Evolutionary conservation across 1,139 yeast genomes (phyloP).

Genomic region (Geotrichum siamense): DNA sequence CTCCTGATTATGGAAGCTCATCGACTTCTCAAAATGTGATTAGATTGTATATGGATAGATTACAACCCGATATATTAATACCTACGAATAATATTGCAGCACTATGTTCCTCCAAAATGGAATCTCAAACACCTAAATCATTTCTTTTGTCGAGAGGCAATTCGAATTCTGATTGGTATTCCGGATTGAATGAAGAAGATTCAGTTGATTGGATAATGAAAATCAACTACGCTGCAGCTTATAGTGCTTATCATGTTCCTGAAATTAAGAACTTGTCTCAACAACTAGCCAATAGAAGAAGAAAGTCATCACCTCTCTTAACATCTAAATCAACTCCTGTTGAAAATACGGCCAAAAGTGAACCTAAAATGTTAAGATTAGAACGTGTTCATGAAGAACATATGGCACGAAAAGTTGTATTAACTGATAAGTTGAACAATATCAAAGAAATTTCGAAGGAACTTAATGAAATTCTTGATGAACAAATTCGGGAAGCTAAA

Average conservation of each 20-base stretch:
- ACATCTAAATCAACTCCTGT: constrained; percentile 1
- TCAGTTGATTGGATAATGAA: constrained; percentile 49
- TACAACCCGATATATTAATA: constrained; percentile 34
- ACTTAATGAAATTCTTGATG: constrained; percentile 35
- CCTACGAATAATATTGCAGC: constrained; percentile 38
- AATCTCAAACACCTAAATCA: constrained; percentile 20
- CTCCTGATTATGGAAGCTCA: not conserved
- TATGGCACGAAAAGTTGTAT: constrained; percentile 18
- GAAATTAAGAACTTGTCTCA: constrained; percentile 1
- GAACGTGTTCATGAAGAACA: constrained; percentile 4
- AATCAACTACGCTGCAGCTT: constrained; percentile 50
- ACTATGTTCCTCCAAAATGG: constrained; percentile 11
- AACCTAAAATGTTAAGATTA: not conserved
- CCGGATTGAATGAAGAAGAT: constrained; percentile 35
- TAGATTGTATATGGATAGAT: constrained; percentile 36
- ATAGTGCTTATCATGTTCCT: constrained; percentile 33
- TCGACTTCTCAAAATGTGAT: not conserved
- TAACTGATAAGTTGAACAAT: constrained; percentile 29
- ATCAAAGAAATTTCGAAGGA: constrained; percentile 33
- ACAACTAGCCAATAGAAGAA: not conserved
- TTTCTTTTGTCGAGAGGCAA: constrained; percentile 33
- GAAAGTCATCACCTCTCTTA: not conserved
- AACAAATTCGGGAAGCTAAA: constrained; percentile 35
- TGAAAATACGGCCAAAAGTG: not conserved
- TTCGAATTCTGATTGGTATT: constrained; percentile 34